phyloP scores from a whole-genome alignment of 371 early-diverging fungal species.

The Actinomucor elegans region DNA sequence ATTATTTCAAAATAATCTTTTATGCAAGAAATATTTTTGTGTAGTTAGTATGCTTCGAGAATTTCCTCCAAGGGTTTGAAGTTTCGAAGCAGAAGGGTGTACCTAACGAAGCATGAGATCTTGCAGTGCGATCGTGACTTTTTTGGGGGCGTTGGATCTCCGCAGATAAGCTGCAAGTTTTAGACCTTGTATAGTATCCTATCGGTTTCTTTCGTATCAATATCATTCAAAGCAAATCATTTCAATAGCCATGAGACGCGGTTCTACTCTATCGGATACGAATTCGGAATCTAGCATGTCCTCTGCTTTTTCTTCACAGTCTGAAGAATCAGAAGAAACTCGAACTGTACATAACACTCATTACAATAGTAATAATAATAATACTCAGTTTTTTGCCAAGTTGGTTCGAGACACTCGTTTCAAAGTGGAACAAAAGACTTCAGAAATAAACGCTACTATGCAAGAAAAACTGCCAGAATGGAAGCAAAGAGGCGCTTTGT shows the following conservation, averaged over 20 bases:
- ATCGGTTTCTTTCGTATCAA: too few relatives aligned
- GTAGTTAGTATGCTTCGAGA: too few relatives aligned
- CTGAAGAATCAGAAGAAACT: neutral
- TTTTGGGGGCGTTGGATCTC: too few relatives aligned
- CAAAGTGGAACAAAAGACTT: slow-evolving; percentile 40
- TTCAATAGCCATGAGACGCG: slow-evolving; percentile 1
- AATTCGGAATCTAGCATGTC: slow-evolving; percentile 15
- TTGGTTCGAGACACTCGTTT: slow-evolving; percentile 38
- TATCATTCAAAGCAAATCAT: too few relatives aligned
- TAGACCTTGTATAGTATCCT: too few relatives aligned
- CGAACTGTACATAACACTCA: neutral
- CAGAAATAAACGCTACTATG: slow-evolving; percentile 47
- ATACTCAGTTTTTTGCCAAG: slow-evolving; percentile 20
- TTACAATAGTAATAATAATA: neutral
- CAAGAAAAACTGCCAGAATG: slow-evolving; percentile 52
- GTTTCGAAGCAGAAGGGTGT: too few relatives aligned
- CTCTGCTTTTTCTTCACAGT: slow-evolving; percentile 8
- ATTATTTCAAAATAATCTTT: too few relatives aligned
- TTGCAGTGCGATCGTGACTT: too few relatives aligned
- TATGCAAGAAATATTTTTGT: too few relatives aligned
- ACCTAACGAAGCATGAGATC: too few relatives aligned
- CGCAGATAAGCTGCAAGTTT: too few relatives aligned
- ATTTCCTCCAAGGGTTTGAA: too few relatives aligned
- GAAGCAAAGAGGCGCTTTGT: slow-evolving; percentile 40
- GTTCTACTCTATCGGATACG: neutral